phyloP scores from a whole-genome alignment of 1,139 yeast genomes.

The Kodamaea alishanica region DNA sequence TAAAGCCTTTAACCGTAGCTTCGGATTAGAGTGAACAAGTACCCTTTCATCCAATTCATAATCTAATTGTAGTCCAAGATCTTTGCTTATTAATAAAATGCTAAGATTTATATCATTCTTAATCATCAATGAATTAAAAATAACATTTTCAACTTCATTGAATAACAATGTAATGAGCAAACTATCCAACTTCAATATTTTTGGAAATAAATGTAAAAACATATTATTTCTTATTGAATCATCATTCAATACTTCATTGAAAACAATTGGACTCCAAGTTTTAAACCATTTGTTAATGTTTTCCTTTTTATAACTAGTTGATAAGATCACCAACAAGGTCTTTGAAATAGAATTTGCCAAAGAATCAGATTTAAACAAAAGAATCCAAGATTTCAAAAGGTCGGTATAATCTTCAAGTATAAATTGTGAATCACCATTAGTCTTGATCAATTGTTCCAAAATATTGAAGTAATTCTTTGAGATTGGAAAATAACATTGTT shows the following conservation, averaged over 20 bases:
- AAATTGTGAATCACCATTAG: conserved; percentile 32
- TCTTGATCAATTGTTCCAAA: conserved; percentile 50
- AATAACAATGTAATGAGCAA: conserved; percentile 27
- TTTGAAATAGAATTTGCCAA: conserved; percentile 69
- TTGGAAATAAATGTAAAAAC: conserved; percentile 59
- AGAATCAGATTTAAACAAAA: conserved; percentile 52
- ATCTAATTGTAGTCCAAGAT: conserved; percentile 56
- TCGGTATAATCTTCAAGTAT: conserved; percentile 42
- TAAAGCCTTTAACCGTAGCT: conserved; percentile 54
- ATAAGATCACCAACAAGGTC: conserved; percentile 47
- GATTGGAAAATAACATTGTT: conserved; percentile 42
- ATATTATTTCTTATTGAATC: conserved; percentile 42
- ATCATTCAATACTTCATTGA: conserved; percentile 25
- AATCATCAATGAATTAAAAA: conserved; percentile 3
- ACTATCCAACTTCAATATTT: conserved; percentile 52
- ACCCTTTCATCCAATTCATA: conserved; percentile 51
- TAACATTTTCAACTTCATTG: conserved; percentile 11
- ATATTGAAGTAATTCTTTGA: conserved; percentile 59
- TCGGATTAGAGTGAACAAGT: conserved; percentile 42
- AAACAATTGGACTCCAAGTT: conserved; percentile 47
- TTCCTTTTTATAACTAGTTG: conserved; percentile 18
- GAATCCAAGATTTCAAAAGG: conserved; percentile 45
- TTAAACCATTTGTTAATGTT: conserved; percentile 43
- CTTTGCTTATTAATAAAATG: conserved; percentile 43
- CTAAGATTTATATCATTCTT: conserved; percentile 20